Base-by-base conservation (phyloP, 225 moss, liverwort and hornwort species). In the Climacium dendroides region DNA sequence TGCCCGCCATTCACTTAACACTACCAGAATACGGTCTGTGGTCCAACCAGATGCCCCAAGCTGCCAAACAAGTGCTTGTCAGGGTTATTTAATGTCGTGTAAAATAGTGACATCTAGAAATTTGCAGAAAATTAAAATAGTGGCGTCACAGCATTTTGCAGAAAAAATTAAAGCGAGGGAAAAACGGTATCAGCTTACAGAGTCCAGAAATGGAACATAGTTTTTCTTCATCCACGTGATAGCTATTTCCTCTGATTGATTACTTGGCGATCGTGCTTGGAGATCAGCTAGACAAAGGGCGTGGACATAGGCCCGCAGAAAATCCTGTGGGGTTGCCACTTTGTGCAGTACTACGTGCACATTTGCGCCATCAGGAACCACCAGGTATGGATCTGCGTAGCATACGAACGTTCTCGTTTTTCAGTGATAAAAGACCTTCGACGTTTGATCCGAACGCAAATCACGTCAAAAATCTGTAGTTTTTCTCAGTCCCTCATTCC, bases 1-100 rank as follows among this genome's bases (percentile, higher is more conserved):
- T 88, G 96, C 98, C 48, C 98, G 96, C 98, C 98, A 99, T 89
- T 97, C 96, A 80, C 91, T 92, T 47, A 94, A 89, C 64, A 94
- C 89, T 74, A 95, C 92, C 78, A 97, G 89, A 80, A 98, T 92
- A 41, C 98, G 97, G 81, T 95, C 92, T 37, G 92, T 88, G 47
- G 91, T 88, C 98, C 98, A 98, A 79, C 97, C 96, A 89, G 95
- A 93, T 80, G 82, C 85, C 62, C 85, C 83, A 90, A 98, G 87
- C 98, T 98, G 97, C 89, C 67, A 92, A 84, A 63, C 78, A 89
- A 80, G 61, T 47, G 41, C 62, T 86, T 85, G 50, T 78, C 81
- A 50, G 72, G 32, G 63, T 81, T 32, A 60, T 0, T 60, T 75
- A 58, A 37, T 75, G 25, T 59, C 62, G 29, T 55, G 77, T 78